phyloP scores from a whole-genome alignment of 2,329 filamentous ascomycete genomes.

The Fusarium sp. region DNA sequence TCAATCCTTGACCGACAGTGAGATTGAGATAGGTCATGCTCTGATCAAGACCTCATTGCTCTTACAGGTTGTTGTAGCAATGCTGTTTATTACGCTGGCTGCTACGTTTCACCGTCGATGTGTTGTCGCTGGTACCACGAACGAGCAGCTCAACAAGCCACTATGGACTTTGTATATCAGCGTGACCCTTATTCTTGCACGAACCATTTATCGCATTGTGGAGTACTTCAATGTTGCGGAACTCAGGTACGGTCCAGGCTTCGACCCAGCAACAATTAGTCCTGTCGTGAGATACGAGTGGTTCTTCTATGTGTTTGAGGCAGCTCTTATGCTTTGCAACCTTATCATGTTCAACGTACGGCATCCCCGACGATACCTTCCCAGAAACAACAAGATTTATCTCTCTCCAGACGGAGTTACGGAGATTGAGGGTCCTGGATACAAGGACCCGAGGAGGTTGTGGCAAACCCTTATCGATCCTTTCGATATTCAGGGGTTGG shows the following conservation, averaged over 20 bases:
- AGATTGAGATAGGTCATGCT: constrained; percentile 53
- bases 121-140: constrained; percentile 46
- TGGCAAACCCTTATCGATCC: constrained; percentile 54
- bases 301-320: constrained; percentile 69
- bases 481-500: constrained; percentile 50
- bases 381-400: constrained; percentile 58
- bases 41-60: constrained; percentile 62
- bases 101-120: constrained; percentile 59
- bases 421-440: constrained; percentile 59
- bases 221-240: constrained; percentile 65
- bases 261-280: constrained; percentile 50
- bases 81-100: constrained; percentile 59
- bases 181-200: constrained; percentile 57
- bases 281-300: constrained; percentile 65
- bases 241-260: constrained; percentile 49
- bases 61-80: constrained; percentile 64
- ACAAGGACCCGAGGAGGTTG: constrained; percentile 57
- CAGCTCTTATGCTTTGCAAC: constrained; percentile 61
- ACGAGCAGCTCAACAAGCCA: constrained; percentile 45
- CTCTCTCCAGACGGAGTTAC: constrained; percentile 59
- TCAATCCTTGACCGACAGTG: constrained; percentile 48
- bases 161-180: constrained; percentile 62
- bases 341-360: constrained; percentile 58
- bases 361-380: constrained; percentile 62
- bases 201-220: constrained; percentile 67